Evolutionary conservation across 129 eudicot species (phyloP).

Genomic region (Helianthus annuus): HanXRQr2.0-SUNRISE NC_035443.2:189472561-189473060

Average conservation of each 20-base stretch:
- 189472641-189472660: conserved; percentile 57
- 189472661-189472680: conserved; percentile 41
- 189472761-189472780: conserved; percentile 54
- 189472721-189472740: conserved; percentile 64
- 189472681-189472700: conserved; percentile 37
- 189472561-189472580: conserved; percentile 77
- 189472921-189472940: neutral
- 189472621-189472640: conserved; percentile 63
- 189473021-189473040: conserved; percentile 71
- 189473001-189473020: conserved; percentile 40
- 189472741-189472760: conserved; percentile 51
- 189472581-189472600: conserved; percentile 79
- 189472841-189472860: conserved; percentile 74
- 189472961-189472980: conserved; percentile 69
- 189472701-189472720: conserved; percentile 41
- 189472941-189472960: conserved; percentile 56
- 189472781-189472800: conserved; percentile 48
- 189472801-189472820: conserved; percentile 49
- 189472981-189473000: conserved; percentile 56
- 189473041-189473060: conserved; percentile 71
- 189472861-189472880: conserved; percentile 71
- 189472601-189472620: conserved; percentile 53
- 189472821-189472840: conserved; percentile 85
- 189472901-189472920: conserved; percentile 21
- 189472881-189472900: conserved; percentile 49